Percentiles rank a stretch among this genome's conserved stretches.
These are phyloP conservation scores for Amanita pseudoporphyria DNA, from an alignment of 768 basidiomycete species.

Conservation along the genomic window DNA sequence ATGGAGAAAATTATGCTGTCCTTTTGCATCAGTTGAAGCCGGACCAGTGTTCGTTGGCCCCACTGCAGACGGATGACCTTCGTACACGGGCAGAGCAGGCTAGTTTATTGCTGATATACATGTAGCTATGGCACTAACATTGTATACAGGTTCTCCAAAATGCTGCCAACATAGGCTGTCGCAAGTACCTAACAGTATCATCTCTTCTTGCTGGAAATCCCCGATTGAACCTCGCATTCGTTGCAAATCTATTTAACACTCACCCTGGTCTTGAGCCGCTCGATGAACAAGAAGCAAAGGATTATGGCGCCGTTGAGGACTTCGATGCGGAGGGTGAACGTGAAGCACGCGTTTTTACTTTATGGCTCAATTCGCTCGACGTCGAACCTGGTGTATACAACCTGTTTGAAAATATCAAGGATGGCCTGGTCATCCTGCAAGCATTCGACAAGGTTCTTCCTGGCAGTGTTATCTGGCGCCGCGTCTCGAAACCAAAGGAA, in stretches of 20 bases:
- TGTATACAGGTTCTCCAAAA: conserved; percentile 70
- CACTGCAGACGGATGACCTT: conserved; percentile 78
- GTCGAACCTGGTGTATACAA: conserved; percentile 97
- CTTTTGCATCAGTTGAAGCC: conserved; percentile 95
- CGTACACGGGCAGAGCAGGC: conserved; percentile 81
- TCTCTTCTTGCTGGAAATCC: conserved; percentile 93
- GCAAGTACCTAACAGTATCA: conserved; percentile 90
- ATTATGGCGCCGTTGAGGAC: conserved; percentile 85
- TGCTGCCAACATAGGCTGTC: conserved; percentile 87
- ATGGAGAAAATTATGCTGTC: conserved; percentile 96
- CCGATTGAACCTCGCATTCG: conserved; percentile 95
- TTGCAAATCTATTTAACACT: conserved; percentile 98
- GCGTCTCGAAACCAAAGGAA: conserved; percentile 89
- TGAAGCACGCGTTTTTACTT: conserved; percentile 94
- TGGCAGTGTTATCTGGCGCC: conserved; percentile 87
- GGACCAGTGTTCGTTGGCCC: conserved; percentile 82
- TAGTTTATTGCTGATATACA: conserved; percentile 4
- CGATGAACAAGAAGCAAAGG: conserved; percentile 89
- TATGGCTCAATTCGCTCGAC: conserved; percentile 96
- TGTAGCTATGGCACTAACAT: background rate
- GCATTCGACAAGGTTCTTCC: conserved; percentile 95
- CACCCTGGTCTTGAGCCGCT: conserved; percentile 91
- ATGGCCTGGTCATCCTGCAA: conserved; percentile 86
- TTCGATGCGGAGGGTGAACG: conserved; percentile 99
- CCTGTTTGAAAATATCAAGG: conserved; percentile 91